These are phyloP conservation scores for Fusarium sacchari DNA, from an alignment of 2,329 filamentous ascomycete genomes.

Conservation along the genomic window DNA sequence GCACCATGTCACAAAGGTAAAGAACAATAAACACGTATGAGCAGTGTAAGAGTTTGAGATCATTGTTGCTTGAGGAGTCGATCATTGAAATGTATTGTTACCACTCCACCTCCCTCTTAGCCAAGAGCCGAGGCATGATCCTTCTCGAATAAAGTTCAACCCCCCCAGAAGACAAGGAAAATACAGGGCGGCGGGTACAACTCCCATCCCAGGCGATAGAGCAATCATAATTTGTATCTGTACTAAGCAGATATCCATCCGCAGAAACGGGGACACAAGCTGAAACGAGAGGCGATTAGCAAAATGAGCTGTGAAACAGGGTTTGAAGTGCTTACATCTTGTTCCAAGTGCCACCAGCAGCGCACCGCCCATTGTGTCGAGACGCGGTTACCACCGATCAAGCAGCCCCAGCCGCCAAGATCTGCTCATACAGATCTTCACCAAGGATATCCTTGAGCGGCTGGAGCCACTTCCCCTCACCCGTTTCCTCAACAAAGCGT, in stretches of 20 bases:
- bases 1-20: too few relatives aligned
- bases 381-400: neutral
- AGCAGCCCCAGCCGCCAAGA: neutral
- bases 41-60: too few relatives aligned
- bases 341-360: neutral
- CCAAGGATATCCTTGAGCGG: neutral
- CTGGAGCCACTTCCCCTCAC: neutral
- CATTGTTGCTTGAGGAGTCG: too few relatives aligned
- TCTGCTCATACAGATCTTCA: rapidly evolving
- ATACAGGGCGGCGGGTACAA: neutral
- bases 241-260: neutral
- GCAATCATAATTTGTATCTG: neutral
- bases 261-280: neutral
- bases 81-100: too few relatives aligned
- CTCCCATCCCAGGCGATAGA: neutral
- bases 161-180: neutral
- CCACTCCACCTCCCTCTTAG: neutral
- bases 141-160: neutral
- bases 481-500: neutral
- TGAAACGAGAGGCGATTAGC: neutral
- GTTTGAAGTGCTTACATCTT: neutral
- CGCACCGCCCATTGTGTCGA: neutral
- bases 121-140: neutral
- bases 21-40: too few relatives aligned
- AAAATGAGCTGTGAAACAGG: neutral